Percentiles rank a stretch among this genome's conserved stretches.
phyloP scores from a whole-genome alignment of 257 asterid species.

The Anisodus tanguticus region DNA sequence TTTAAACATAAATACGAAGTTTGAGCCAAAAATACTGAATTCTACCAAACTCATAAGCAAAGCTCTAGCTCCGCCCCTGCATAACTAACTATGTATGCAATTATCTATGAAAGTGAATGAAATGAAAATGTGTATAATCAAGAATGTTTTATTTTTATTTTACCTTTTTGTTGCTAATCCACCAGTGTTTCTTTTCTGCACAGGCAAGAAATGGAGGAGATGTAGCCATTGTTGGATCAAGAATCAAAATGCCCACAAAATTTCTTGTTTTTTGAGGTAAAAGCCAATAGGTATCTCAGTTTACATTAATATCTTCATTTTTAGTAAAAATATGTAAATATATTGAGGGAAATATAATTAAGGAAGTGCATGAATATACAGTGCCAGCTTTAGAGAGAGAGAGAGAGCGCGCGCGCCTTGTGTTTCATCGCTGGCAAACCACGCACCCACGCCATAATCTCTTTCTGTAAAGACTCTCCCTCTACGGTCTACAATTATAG shows the following conservation, averaged over 20 bases:
- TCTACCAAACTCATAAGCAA: neutral
- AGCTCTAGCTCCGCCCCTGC: neutral
- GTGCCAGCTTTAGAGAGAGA: slow-evolving; percentile 41
- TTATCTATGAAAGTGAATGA: neutral
- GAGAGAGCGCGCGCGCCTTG: slow-evolving; percentile 22
- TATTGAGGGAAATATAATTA: neutral
- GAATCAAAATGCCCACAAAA: slow-evolving; percentile 39
- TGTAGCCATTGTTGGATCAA: slow-evolving; percentile 51
- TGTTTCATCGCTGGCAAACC: slow-evolving; percentile 43
- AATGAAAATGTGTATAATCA: neutral
- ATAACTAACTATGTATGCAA: neutral
- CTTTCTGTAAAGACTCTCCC: slow-evolving; percentile 23
- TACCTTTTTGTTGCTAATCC: slow-evolving; percentile 76
- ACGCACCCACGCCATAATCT: slow-evolving; percentile 31
- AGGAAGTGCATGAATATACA: slow-evolving; percentile 26
- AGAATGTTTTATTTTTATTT: neutral
- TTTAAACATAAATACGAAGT: neutral
- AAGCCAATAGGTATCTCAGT: slow-evolving; percentile 7
- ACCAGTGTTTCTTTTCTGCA: slow-evolving; percentile 74
- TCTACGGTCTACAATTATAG: slow-evolving; percentile 16
- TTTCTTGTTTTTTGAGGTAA: neutral
- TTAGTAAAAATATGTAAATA: slow-evolving; percentile 34
- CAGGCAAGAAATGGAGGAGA: slow-evolving; percentile 54
- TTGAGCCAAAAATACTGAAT: neutral
- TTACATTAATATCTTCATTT: slow-evolving; percentile 35